phyloP scores from a whole-genome alignment of 2,329 filamentous ascomycete species.

The Paecilomyces niveus region DNA sequence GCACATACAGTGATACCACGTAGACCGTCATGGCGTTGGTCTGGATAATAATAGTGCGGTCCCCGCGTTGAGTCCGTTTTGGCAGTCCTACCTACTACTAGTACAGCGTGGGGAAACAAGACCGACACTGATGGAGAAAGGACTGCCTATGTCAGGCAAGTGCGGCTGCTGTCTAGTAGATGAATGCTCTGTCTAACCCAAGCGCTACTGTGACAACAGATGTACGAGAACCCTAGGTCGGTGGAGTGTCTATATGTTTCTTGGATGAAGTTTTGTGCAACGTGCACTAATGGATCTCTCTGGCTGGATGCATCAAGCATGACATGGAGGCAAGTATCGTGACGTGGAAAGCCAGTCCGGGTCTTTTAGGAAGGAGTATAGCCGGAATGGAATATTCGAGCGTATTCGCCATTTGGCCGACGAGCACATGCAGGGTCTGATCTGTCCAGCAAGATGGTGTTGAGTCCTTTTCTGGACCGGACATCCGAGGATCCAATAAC shows the following conservation, averaged over 20 bases:
- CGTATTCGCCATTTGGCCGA: background rate
- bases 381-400: background rate
- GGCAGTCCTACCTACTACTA: background rate
- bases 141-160: background rate
- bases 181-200: background rate
- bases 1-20: conserved; percentile 27
- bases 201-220: background rate
- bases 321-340: background rate
- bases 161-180: background rate
- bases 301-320: background rate
- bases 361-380: background rate
- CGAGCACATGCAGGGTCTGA: no score
- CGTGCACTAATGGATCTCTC: background rate
- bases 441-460: background rate
- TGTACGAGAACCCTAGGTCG: background rate
- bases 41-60: background rate
- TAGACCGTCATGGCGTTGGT: conserved; percentile 24
- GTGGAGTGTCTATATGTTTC: background rate
- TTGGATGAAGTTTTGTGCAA: background rate
- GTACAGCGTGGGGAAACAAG: background rate
- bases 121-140: background rate
- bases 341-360: background rate
- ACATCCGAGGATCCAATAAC: background rate
- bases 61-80: background rate
- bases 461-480: background rate